These are phyloP conservation scores for Calocybe indica DNA, from an alignment of 768 basidiomycete genomes.

Conservation along the genomic window DNA sequence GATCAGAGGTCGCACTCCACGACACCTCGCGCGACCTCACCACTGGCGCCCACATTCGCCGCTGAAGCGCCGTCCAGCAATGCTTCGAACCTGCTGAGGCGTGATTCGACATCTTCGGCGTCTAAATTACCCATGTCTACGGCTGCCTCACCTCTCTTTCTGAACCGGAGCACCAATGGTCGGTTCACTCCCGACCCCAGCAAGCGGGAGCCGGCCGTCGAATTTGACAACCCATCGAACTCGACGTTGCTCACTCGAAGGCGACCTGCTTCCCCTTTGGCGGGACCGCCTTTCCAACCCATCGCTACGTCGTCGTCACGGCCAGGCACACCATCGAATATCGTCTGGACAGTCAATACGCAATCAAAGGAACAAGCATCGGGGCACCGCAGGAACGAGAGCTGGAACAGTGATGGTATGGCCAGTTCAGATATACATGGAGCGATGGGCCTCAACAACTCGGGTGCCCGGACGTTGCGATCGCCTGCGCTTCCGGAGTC, in stretches of 20 bases:
- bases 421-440: slow-evolving; percentile 24
- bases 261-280: slow-evolving; percentile 69
- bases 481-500: slow-evolving; percentile 59
- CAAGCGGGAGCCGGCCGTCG: slow-evolving; percentile 29
- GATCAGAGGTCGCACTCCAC: slow-evolving; percentile 67
- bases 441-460: slow-evolving; percentile 32
- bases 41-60: slow-evolving; percentile 32
- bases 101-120: slow-evolving; percentile 51
- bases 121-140: slow-evolving; percentile 44
- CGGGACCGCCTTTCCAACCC: slow-evolving; percentile 54
- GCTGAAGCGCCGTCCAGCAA: slow-evolving; percentile 26
- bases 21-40: slow-evolving; percentile 77
- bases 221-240: slow-evolving; percentile 40
- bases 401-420: slow-evolving; percentile 44
- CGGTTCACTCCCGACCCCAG: slow-evolving; percentile 57
- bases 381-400: slow-evolving; percentile 52
- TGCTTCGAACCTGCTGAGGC: slow-evolving; percentile 36
- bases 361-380: slow-evolving; percentile 19
- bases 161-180: slow-evolving; percentile 59
- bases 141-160: slow-evolving; percentile 33
- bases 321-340: slow-evolving; percentile 64
- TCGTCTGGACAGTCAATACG: slow-evolving; percentile 55
- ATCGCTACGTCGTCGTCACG: slow-evolving; percentile 52
- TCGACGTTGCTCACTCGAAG: slow-evolving; percentile 52
- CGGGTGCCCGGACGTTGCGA: slow-evolving; percentile 40